Percentiles rank a stretch among this genome's conserved stretches.
These are phyloP conservation scores for Teratosphaeria nubilosa DNA, from an alignment of 2,329 filamentous ascomycete species.

Conservation along the genomic window DNA sequence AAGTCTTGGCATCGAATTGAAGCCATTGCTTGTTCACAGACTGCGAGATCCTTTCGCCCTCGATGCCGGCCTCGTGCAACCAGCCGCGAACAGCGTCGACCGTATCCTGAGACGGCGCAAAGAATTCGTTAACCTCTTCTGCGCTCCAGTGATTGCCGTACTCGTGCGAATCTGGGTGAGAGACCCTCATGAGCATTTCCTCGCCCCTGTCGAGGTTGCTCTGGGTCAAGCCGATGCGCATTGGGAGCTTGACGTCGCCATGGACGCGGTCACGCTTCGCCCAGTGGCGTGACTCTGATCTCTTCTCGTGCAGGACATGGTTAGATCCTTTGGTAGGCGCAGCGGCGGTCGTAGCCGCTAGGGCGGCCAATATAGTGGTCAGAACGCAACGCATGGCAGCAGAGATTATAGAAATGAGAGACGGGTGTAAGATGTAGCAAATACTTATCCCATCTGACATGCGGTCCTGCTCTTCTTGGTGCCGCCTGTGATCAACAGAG, in stretches of 20 bases:
- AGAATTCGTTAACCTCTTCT: constrained; percentile 30
- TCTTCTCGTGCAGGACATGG: background rate
- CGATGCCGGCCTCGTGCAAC: constrained; percentile 27
- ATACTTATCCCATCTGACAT: background rate
- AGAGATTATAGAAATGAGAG: background rate
- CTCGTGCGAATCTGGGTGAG: constrained; percentile 29
- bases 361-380: background rate
- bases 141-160: constrained; percentile 36
- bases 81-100: constrained; percentile 30
- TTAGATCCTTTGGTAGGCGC: background rate
- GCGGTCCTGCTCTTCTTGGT: background rate
- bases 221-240: constrained; percentile 25
- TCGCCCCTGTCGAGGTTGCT: constrained; percentile 24
- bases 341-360: background rate
- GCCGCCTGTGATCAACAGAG: background rate
- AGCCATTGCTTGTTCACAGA: constrained; percentile 30
- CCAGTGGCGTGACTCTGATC: constrained; percentile 14
- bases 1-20: constrained; percentile 32
- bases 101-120: constrained; percentile 27
- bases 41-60: constrained; percentile 23
- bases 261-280: constrained; percentile 26
- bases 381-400: background rate
- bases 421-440: background rate
- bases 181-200: constrained; percentile 27
- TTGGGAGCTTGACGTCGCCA: constrained; percentile 15